Evolutionary conservation across 83 land plant species (phyloP), one percentile per base, ranked within the genome.

Genomic region (Picea engelmannii): DNA sequence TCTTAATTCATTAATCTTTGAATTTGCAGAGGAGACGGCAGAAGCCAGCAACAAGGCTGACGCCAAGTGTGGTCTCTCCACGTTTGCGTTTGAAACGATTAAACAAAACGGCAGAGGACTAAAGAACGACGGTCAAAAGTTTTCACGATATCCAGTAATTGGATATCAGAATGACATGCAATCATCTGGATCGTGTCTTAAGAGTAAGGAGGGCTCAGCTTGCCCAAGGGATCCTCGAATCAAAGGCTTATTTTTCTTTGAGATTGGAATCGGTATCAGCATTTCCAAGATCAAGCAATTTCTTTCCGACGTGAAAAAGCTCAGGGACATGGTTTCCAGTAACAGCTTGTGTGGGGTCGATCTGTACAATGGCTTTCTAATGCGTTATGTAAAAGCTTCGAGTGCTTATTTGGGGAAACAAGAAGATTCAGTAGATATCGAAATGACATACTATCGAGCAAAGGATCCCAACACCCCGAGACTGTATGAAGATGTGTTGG

Each of bases 361-460:
- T 65, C 84, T 92, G 52, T 91, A 91, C 81, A 81, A 85, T 66
- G 97, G 97, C 11, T 82, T 94, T 49, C 83, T 87, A n/a, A 83
- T 94, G 82, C 80, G 97, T 4, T 94, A 88, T 66, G 88, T 85
- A 7, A 87, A 80, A 62, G 87, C 89, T 15, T 91, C 95, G 0
- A 83, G 44, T 13, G 89, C 96, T 6, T 95, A 89, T 81, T 49
- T 95, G 24, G 98, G 94, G 0, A 90, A 93, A 24, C 82, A 88
- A 25, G 88, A 88, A 17, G 94, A 95, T 38, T 79, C 75, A 3
- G 12, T 90, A 4, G 93, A 90, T 59, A 79, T 93, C 52, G 95
- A 90, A 69, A 78, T 94, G 24, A 88, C 90, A 0, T 92, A 92
- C 81, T 94, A 90, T 80, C 77, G 35, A 79, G 70, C 4, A 0